Base-by-base conservation (phyloP, 345 rosid species). In the Dimocarpus longan region DNA sequence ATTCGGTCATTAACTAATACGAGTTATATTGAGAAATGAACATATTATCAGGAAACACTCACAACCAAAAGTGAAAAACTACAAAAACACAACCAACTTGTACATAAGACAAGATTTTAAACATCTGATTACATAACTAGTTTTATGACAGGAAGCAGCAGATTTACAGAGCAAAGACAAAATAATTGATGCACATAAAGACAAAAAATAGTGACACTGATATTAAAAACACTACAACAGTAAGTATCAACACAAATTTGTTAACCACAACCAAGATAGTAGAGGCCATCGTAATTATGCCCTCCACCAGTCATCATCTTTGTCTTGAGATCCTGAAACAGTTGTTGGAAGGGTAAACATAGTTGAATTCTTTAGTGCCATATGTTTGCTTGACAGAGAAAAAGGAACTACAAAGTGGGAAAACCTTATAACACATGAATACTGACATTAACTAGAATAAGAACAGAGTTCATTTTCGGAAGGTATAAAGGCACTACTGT, bases 281-380 rank as follows among this genome's bases (percentile, higher is more conserved):
- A 74, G 72, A 76, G 78, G 75, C 68, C 73, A 78, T 68, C 76
- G 57, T 22, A 66, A 46, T 71, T 22, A 77, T 72, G 66, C 56
- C 84, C 80, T 79, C 70, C 77, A 80, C 65, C 79, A 77, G 42
- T 62, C 40, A 63, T 64, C 72, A 76, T 79, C 56, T 59, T 75
- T n/a, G n/a, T n/a, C n/a, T n/a, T n/a, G n/a, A n/a, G n/a, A n/a
- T n/a, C n/a, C n/a, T n/a, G n/a, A n/a, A n/a, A n/a, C n/a, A n/a
- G n/a, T n/a, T n/a, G n/a, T n/a, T n/a, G n/a, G n/a, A n/a, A n/a
- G n/a, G n/a, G n/a, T n/a, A n/a, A n/a, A n/a, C n/a, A n/a, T n/a
- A n/a, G n/a, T n/a, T 70, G 62, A 26, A 26, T 26, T 26, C 28
- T 26, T 26, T 26, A 26, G 28, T 26, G 28, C 28, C 28, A 26